Conservation (phyloP, 1,284 basidiomycete genomes). For the Anthracocystis setariae region DNA sequence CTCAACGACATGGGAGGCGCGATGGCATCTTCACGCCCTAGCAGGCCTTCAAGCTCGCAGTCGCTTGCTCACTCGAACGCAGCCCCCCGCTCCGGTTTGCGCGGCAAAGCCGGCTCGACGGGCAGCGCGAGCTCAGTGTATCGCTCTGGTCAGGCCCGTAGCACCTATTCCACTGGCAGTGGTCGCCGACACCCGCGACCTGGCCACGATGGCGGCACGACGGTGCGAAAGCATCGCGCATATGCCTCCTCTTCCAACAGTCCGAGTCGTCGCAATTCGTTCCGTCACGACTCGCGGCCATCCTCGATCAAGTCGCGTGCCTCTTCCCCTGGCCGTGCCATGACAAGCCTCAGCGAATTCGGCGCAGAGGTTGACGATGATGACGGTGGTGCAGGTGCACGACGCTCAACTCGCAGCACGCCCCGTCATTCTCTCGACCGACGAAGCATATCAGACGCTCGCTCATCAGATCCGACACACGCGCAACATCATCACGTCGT, state of each 20-base stretch:
- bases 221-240: conserved; percentile 52
- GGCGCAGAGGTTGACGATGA: conserved; percentile 17
- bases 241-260: conserved; percentile 46
- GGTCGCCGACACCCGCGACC: conserved; percentile 38
- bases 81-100: conserved; percentile 38
- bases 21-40: conserved; percentile 27
- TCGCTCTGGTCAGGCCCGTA: conserved; percentile 29
- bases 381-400: conserved; percentile 5
- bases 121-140: conserved; percentile 48
- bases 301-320: conserved; percentile 43
- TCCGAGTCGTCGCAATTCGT: conserved; percentile 41
- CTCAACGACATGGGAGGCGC: conserved; percentile 22
- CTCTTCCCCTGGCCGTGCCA: conserved; percentile 38
- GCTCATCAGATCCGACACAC: conserved; percentile 8
- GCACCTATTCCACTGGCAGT: conserved; percentile 50
- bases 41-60: conserved; percentile 55
- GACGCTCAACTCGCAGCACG: conserved; percentile 33
- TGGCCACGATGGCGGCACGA: conserved; percentile 53
- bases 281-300: conserved; percentile 37
- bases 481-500: conserved; percentile 21
- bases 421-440: conserved; percentile 42
- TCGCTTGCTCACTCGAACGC: conserved; percentile 37
- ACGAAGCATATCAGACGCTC: conserved; percentile 18
- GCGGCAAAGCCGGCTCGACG: conserved; percentile 50
- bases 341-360: conserved; percentile 26